Percentiles rank a stretch among this genome's conserved stretches.
phyloP scores from a whole-genome alignment of 139 green algal species.

The Chlorella sp. region DNA sequence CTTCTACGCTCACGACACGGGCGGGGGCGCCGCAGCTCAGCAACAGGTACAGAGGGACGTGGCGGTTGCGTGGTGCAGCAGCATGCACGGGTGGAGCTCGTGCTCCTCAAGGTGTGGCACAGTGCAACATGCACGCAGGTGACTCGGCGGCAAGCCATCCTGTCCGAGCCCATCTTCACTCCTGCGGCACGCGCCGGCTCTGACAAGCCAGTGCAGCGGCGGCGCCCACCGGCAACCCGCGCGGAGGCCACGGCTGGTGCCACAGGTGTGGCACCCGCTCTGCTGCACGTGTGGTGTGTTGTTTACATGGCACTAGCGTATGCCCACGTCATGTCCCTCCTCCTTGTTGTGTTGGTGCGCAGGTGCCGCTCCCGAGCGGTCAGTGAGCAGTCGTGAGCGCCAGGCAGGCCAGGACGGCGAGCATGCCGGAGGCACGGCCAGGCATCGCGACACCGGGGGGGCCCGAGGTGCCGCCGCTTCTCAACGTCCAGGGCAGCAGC shows the following conservation, averaged over 20 bases:
- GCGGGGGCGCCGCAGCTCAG: not conserved
- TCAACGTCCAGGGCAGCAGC: too few relatives aligned
- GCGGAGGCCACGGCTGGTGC: not conserved
- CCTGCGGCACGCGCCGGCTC: too few relatives aligned
- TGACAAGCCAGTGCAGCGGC: not conserved
- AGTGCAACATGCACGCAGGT: not conserved
- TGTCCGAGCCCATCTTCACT: not conserved
- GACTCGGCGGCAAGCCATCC: not conserved
- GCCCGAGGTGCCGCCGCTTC: too few relatives aligned
- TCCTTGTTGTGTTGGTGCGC: not conserved
- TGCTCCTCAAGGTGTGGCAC: not conserved
- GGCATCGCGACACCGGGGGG: too few relatives aligned
- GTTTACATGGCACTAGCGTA: not conserved
- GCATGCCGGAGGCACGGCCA: too few relatives aligned
- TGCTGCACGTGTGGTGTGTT: too few relatives aligned
- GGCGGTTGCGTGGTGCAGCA: not conserved
- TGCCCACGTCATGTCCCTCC: not conserved
- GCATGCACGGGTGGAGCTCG: not conserved
- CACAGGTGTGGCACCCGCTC: too few relatives aligned
- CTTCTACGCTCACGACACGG: conserved; percentile 3
- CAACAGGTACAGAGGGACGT: not conserved
- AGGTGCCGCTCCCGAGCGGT: not conserved
- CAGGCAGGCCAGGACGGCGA: too few relatives aligned
- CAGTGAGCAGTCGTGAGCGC: not conserved
- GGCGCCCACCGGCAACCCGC: not conserved